Evolutionary conservation across 192 early-diverging fungal genomes (phyloP), one percentile per base, ranked within the genome.

Genomic region (Martensiomyces pterosporus): DNA sequence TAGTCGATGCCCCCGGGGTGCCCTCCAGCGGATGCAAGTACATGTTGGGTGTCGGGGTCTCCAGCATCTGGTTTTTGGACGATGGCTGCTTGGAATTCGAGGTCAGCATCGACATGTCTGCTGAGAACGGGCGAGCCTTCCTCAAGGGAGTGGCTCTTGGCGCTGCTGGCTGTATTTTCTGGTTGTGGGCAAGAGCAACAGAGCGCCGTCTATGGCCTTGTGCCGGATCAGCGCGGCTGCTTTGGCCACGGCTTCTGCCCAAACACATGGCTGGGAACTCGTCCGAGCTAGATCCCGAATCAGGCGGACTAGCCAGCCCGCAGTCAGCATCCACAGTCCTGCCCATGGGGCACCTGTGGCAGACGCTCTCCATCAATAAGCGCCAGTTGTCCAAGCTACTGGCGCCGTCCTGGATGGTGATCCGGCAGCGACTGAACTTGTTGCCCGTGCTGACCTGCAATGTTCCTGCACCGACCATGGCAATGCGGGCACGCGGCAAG

Each of bases 401-500:
- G 1, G 48, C 9, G 2, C 48, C 57, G 43, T 72, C 68, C 49
- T 72, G 68, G 35, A 72, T 55, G 26, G 60, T 39, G 19, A 72
- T 51, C 55, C 68, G 68, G 35, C 52, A 44, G 52, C 68, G 61
- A 36, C 42, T 60, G 49, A 72, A 64, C 24, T 41, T 43, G 34
- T 52, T 45, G n/a, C 68, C 68, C 0, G 52, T 40, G 52, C 57
- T 56, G 48, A 72, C 47, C 49, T 64, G 61, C 47, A 72, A 57
- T 23, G 52, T 50, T 10, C 55, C 60, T 13, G 45, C 35, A 4
- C 57, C 42, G 26, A 38, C 52, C 15, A 34, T 22, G 1, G 64
- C 22, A 4, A 72, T 27, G 36, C 49, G 68, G 1, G 68, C 68
- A 9, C 52, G 56, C 6, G 68, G 61, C 34, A 72, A 49, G 34